Base-by-base conservation (phyloP, 768 basidiomycete species). In the Coprinellus micaceus region DNA sequence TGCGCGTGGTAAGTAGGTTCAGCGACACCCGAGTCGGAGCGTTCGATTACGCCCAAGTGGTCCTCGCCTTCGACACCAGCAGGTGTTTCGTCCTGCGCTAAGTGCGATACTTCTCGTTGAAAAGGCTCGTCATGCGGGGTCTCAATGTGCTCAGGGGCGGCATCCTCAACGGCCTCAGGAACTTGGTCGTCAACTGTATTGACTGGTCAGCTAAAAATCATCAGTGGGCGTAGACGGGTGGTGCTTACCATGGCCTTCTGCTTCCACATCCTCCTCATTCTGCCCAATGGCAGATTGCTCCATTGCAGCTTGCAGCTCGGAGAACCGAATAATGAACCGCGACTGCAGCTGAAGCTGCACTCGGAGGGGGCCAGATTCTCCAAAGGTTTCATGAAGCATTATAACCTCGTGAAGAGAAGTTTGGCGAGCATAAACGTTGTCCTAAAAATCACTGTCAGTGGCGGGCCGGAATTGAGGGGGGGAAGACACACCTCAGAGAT, bases 381-480 rank as follows among this genome's bases (percentile, higher is more conserved):
- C 79, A 64, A 82, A 79, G 56, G 79, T 83, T 63, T 88, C 86
- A 64, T 89, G 86, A 28, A 89, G 68, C 43, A 83, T 74, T 66
- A 86, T 84, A 45, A 90, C 73, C 64, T 90, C 88, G 65, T 89
- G 88, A 46, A 90, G 72, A 54, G 83, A 83, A 52, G 86, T 73
- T 70, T 89, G 86, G 37, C 82, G 84, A 5, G 83, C 77, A 65
- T 84, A 82, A 26, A 84, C 68, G 64, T 89, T 86, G 66, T 90
- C 88, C 88, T 90, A 58, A 11, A 46, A 40, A 47, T 51, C 22
- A 37, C n/a, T 33, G n/a, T 43, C 7, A 33, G 11, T 51, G 29
- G 29, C 4, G 7, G 13, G 12, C 36, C 39, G 19, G 28, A 1
- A 39, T 4, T 17, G 48, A 45, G 19, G 39, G 24, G 36, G 44